These are phyloP conservation scores for Pseudocercospora fuligena DNA, from an alignment of 2,329 filamentous ascomycete species.

Conservation along the genomic window DNA sequence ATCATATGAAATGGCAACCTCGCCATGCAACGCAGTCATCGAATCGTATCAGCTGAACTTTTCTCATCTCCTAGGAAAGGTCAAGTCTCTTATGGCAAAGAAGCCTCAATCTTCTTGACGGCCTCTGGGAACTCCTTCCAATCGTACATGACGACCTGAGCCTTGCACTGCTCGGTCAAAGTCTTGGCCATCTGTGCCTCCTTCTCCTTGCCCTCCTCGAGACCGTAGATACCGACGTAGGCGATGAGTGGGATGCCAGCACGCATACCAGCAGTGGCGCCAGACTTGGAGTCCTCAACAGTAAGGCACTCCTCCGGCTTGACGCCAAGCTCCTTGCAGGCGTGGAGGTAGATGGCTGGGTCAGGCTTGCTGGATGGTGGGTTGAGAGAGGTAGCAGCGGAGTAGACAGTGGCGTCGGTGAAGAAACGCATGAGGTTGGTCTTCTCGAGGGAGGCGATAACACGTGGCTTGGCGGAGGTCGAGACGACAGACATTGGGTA, in stretches of 20 bases:
- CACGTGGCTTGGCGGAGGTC: slow-evolving; percentile 76
- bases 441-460: slow-evolving; percentile 78
- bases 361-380: slow-evolving; percentile 89
- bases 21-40: background rate
- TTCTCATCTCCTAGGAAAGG: background rate
- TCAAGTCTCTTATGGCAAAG: slow-evolving; percentile 14
- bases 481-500: slow-evolving; percentile 82
- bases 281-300: slow-evolving; percentile 87
- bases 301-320: slow-evolving; percentile 74
- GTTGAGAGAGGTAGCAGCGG: slow-evolving; percentile 76
- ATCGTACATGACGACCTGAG: slow-evolving; percentile 56
- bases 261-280: slow-evolving; percentile 74
- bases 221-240: slow-evolving; percentile 79
- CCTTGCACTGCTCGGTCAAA: slow-evolving; percentile 54
- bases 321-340: slow-evolving; percentile 74
- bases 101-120: slow-evolving; percentile 54
- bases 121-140: slow-evolving; percentile 57
- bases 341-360: slow-evolving; percentile 83
- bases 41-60: slow-evolving; percentile 3
- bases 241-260: slow-evolving; percentile 81
- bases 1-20: slow-evolving; percentile 1
- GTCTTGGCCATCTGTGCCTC: slow-evolving; percentile 56
- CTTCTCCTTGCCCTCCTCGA: slow-evolving; percentile 68
- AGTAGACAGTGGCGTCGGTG: slow-evolving; percentile 74
- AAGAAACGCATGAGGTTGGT: slow-evolving; percentile 82